phyloP scores from a whole-genome alignment of 345 rosid species.

The Eucalyptus erythrocorys region DNA sequence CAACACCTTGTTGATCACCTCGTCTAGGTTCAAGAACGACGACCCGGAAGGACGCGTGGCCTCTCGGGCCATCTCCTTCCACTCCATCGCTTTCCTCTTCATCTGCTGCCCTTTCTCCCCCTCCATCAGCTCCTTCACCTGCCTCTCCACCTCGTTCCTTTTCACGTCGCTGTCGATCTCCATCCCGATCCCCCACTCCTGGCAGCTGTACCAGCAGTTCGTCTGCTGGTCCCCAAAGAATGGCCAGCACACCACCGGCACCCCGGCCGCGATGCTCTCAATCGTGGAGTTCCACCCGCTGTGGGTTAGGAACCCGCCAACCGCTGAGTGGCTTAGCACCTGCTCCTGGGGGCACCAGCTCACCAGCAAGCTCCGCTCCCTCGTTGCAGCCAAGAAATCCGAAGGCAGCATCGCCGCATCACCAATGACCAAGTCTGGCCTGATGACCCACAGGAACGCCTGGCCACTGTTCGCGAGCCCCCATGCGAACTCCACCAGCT shows the following conservation, averaged over 20 bases:
- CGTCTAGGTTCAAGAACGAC: constrained; percentile 18
- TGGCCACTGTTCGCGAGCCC: constrained; percentile 46
- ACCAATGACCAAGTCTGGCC: constrained; percentile 44
- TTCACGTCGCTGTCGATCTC: constrained; percentile 41
- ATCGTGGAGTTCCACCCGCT: constrained; percentile 55
- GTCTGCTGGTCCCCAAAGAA: constrained; percentile 56
- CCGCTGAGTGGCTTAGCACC: constrained; percentile 31
- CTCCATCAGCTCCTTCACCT: constrained; percentile 39
- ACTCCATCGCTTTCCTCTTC: constrained; percentile 30
- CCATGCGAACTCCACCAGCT: constrained; percentile 49
- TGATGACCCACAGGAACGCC: constrained; percentile 39
- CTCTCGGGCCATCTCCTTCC: constrained; percentile 19
- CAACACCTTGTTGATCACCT: constrained; percentile 9
- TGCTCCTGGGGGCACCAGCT: constrained; percentile 52
- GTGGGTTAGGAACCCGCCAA: constrained; percentile 50
- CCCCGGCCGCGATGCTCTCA: constrained; percentile 29
- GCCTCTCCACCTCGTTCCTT: constrained; percentile 30
- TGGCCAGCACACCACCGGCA: constrained; percentile 57
- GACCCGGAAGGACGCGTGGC: constrained; percentile 12
- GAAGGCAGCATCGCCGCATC: constrained; percentile 22
- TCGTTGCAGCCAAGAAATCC: constrained; percentile 17
- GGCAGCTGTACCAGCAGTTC: constrained; percentile 32
- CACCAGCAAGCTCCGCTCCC: constrained; percentile 13
- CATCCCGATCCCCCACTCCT: constrained; percentile 47
- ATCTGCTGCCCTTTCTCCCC: constrained; percentile 40